Evolutionary conservation across 1,284 basidiomycete species (phyloP).

Genomic region (Coniophora puteana): DNA sequence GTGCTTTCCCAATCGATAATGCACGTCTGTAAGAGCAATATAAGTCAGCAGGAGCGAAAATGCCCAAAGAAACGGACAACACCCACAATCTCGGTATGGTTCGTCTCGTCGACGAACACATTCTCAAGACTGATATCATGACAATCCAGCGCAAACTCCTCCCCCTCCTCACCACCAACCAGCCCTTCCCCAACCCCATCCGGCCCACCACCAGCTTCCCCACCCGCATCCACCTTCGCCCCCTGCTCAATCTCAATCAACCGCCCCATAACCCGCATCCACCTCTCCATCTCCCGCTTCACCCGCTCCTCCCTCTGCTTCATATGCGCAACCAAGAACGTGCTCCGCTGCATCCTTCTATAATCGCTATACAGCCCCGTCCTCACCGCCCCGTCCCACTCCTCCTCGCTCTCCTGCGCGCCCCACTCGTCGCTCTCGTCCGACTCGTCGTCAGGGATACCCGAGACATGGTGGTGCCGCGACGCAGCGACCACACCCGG

Average conservation of each 20-base stretch:
- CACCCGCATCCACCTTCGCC: conserved; percentile 15
- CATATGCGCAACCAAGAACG: conserved; percentile 70
- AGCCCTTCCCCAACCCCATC: conserved; percentile 18
- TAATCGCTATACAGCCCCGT: conserved; percentile 77
- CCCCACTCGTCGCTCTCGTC: conserved; percentile 74
- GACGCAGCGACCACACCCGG: conserved; percentile 68
- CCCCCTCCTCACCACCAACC: conserved; percentile 24
- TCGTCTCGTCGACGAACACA: conserved; percentile 69
- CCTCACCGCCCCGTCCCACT: conserved; percentile 68
- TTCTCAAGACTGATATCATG: conserved; percentile 80
- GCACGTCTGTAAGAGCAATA: conserved; percentile 52
- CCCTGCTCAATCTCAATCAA: conserved; percentile 33
- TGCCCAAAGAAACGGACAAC: conserved; percentile 3
- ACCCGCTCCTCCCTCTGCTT: conserved; percentile 57
- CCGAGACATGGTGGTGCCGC: conserved; percentile 61
- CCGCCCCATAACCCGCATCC: conserved; percentile 61
- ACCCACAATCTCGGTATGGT: conserved; percentile 67
- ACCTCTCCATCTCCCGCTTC: conserved; percentile 64
- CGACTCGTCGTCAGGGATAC: conserved; percentile 63
- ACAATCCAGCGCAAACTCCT: conserved; percentile 70
- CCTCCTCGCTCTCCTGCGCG: conserved; percentile 69
- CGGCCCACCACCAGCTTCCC: conserved; percentile 18
- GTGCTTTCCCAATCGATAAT: conserved; percentile 87
- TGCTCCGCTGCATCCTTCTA: conserved; percentile 68
- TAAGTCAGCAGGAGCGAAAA: neutral